phyloP scores from a whole-genome alignment of 129 eudicot species.

The Pittosporum tobira region DNA sequence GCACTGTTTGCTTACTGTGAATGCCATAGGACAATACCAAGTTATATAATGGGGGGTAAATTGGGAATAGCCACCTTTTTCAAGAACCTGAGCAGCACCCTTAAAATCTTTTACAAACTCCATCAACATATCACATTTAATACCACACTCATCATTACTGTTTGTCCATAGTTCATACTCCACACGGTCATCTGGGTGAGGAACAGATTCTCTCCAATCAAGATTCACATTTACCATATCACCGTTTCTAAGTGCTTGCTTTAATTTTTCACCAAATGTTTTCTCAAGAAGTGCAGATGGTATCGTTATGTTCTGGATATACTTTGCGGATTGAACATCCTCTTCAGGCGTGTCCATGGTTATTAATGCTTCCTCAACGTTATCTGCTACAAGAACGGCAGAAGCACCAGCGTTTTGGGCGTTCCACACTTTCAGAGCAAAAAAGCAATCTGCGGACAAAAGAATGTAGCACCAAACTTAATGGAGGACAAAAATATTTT shows the following conservation, averaged over 20 bases:
- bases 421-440: conserved; percentile 26
- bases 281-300: conserved; percentile 23
- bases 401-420: conserved; percentile 28
- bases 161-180: conserved; percentile 30
- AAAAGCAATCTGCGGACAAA: conserved; percentile 23
- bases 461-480: not conserved
- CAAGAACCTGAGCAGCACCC: conserved; percentile 27
- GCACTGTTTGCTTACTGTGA: conserved; percentile 29
- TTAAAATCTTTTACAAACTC: conserved; percentile 23
- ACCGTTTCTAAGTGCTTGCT: conserved; percentile 16
- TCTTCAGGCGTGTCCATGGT: conserved; percentile 24
- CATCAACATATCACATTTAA: conserved; percentile 25
- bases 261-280: conserved; percentile 17
- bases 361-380: conserved; percentile 19
- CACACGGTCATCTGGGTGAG: conserved; percentile 33
- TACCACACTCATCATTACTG: conserved; percentile 30
- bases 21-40: conserved; percentile 32
- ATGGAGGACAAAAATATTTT: not conserved
- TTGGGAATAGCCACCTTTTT: conserved; percentile 19
- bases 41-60: conserved; percentile 34
- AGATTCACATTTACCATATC: conserved; percentile 31
- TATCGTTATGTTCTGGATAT: conserved; percentile 22
- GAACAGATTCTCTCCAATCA: conserved; percentile 31
- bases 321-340: conserved; percentile 12
- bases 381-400: conserved; percentile 28